Percentiles rank a stretch among this genome's conserved stretches.
Evolutionary conservation across 768 basidiomycete genomes (phyloP).

Genomic region (Macrolepiota dolichaula): DNA sequence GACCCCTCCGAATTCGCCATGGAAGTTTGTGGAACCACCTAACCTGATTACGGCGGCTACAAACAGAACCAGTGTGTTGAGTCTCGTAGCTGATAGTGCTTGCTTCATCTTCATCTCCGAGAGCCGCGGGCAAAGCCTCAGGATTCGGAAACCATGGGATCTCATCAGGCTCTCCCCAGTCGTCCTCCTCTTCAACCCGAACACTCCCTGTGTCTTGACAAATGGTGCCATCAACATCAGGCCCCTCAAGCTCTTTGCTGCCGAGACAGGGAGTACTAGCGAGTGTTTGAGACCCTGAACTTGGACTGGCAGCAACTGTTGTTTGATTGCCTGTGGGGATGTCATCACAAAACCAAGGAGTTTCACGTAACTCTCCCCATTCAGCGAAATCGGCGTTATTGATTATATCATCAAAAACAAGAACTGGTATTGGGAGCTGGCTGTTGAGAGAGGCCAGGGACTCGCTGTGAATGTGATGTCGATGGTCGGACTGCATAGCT

Average conservation of each 20-base stretch:
- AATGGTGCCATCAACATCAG: not conserved
- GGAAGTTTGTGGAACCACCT: not conserved
- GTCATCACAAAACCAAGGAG: not conserved
- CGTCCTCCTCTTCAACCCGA: not conserved
- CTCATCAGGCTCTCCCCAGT: not conserved
- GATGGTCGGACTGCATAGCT: not conserved
- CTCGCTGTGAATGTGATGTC: not conserved
- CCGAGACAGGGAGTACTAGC: not conserved
- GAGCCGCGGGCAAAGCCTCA: not conserved
- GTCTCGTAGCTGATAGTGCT: not conserved
- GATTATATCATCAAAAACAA: not conserved
- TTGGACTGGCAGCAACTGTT: not conserved
- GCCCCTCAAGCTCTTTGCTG: not conserved
- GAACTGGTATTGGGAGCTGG: not conserved
- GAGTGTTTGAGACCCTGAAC: not conserved
- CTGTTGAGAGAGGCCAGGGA: not conserved
- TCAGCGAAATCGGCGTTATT: not conserved
- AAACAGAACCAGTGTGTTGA: not conserved
- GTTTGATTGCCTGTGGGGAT: not conserved
- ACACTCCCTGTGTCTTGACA: not conserved
- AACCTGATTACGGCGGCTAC: not conserved
- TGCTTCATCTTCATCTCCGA: not conserved
- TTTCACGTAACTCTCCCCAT: not conserved
- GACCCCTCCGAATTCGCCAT: not conserved
- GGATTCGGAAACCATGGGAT: constrained; percentile 1